Base-by-base conservation (phyloP, 129 eudicot species). In the Flaveria brownii region DNA sequence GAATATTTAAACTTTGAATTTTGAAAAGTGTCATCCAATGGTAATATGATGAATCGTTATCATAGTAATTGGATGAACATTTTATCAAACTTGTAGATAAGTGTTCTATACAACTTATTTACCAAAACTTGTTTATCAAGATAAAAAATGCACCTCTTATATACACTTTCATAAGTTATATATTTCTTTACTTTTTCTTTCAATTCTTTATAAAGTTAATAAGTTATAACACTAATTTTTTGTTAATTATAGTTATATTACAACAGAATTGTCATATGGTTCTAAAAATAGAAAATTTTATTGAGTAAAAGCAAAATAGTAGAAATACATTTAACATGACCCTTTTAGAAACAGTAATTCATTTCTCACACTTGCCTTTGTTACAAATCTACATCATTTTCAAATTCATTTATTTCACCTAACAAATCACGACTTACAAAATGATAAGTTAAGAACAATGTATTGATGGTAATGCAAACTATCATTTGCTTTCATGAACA, bases 401-500 rank as follows among this genome's bases (percentile, higher is more conserved):
- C 16, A 59, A 11, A 9, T 12, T 55, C 26, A 4, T 17, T 55
- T 20, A 49, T 15, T 36, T 36, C 41, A 36, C 41, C 30, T 4
- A 43, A 6, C 39, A 45, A 43, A 68, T 6, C 46, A 20, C 33
- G 47, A 46, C 42, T 18, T 1, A 1, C 47, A 42, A 14, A 20
- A 12, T 22, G 15, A 46, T 14, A 47, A 70, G 41, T 36, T 36
- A 36, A 36, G 41, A 70, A 49, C 17, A 61, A 43, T 61, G 20
- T 28, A 49, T n/a, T 63, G 20, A 60, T 56, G 30, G 66, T 78
- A 30, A 12, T 5, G 42, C 82, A 78, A 72, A 68, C 69, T 52
- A 43, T 71, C 82, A 78, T 70, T 78, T 49, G 26, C 51, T 71
- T 71, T 79, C 66, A 71, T 79, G 67, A 62, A 51, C 26, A 71